Evolutionary conservation across 768 basidiomycete genomes (phyloP).

Genomic region (Galerina marginata): DNA sequence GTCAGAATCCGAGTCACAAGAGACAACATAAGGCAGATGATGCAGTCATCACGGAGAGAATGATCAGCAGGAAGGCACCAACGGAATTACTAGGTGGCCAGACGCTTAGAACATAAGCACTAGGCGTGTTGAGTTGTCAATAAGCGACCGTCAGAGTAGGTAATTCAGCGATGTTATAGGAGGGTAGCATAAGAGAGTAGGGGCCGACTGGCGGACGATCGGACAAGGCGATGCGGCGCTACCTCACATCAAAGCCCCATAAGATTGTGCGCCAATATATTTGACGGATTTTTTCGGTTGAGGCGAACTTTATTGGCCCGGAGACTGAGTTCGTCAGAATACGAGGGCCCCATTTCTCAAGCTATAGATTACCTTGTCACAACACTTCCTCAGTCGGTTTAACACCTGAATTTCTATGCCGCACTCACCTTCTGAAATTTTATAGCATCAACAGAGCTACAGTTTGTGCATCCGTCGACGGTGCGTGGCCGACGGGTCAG

Average conservation of each 20-base stretch:
- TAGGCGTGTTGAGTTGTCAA: no score
- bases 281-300: constrained; percentile 11
- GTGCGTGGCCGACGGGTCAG: no score
- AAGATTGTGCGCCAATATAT: constrained; percentile 10
- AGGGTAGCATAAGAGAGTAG: constrained; percentile 18
- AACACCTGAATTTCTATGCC: no score
- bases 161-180: constrained; percentile 26
- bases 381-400: no score
- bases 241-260: constrained; percentile 9
- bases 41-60: constrained; percentile 10
- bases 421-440: no score
- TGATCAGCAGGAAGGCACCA: constrained; percentile 4
- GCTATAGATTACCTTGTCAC: no score
- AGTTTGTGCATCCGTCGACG: no score
- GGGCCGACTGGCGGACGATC: constrained; percentile 15
- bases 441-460: no score
- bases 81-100: not conserved
- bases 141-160: constrained; percentile 8
- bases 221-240: constrained; percentile 21
- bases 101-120: no score
- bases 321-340: not conserved
- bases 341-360: no score
- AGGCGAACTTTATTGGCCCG: not conserved
- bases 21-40: constrained; percentile 8
- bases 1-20: constrained; percentile 3